Evolutionary conservation across 192 early-diverging fungal genomes (phyloP).

Genomic region (Gigaspora rosea): DNA sequence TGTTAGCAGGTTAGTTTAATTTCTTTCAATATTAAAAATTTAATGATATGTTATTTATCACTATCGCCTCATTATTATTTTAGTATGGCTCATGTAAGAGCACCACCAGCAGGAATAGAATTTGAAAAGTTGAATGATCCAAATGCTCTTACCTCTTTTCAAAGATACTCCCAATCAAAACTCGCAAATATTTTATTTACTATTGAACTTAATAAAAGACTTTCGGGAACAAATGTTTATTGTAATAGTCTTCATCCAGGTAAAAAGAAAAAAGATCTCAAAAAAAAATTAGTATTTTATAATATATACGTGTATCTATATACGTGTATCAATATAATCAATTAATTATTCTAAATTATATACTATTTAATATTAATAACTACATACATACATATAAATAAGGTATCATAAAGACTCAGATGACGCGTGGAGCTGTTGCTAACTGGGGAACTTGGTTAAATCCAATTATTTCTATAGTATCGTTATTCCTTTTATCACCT

Average conservation of each 20-base stretch:
- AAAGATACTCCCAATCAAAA: conserved; percentile 56
- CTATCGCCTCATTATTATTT: conserved; percentile 36
- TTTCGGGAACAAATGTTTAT: conserved; percentile 36
- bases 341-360: background rate
- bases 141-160: conserved; percentile 35
- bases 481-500: conserved; percentile 24
- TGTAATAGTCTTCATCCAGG: conserved; percentile 56
- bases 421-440: background rate
- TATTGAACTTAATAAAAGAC: conserved; percentile 45
- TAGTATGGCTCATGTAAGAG: conserved; percentile 38
- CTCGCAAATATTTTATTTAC: conserved; percentile 58
- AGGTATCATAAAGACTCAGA: background rate
- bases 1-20: background rate
- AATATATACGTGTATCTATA: too few relatives aligned
- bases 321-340: too few relatives aligned
- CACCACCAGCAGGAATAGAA: conserved; percentile 41
- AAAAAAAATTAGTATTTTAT: too few relatives aligned
- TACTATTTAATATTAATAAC: background rate
- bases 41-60: conserved; percentile 19
- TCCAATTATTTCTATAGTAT: background rate
- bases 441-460: background rate
- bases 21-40: background rate
- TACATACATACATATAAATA: background rate
- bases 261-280: background rate
- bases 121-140: conserved; percentile 44